phyloP scores from a whole-genome alignment of 352 stramenopile species.

The Globisporangium uncinulatum region DNA sequence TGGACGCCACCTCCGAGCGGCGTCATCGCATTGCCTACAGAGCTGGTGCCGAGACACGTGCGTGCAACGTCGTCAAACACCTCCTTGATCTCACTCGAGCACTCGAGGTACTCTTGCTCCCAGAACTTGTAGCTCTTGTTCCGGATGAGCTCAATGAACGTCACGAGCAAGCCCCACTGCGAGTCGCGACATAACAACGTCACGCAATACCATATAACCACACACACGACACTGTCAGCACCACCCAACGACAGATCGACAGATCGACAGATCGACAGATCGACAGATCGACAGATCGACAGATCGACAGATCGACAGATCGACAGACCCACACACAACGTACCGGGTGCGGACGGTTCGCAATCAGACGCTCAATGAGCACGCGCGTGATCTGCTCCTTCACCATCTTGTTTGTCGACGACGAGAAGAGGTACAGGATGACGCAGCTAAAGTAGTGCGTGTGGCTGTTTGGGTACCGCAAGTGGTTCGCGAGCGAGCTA shows the following conservation, averaged over 20 bases:
- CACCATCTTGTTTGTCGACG: conserved; percentile 94
- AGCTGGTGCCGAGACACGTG: conserved; percentile 84
- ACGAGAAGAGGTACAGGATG: conserved; percentile 98
- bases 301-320: neutral
- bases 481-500: conserved; percentile 98
- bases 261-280: neutral
- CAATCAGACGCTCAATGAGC: conserved; percentile 98
- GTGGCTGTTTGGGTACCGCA: conserved; percentile 98
- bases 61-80: conserved; percentile 98
- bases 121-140: conserved; percentile 99
- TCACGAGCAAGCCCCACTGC: conserved; percentile 95
- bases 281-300: neutral
- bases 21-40: conserved; percentile 20
- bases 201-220: conserved; percentile 2
- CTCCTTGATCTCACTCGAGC: conserved; percentile 98
- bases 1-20: conserved; percentile 4
- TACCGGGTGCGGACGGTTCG: conserved; percentile 96
- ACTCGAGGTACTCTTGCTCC: conserved; percentile 98
- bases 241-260: neutral
- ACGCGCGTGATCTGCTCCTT: conserved; percentile 98
- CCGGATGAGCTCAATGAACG: conserved; percentile 99
- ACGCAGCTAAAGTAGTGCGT: conserved; percentile 99
- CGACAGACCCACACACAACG: conserved; percentile 5
- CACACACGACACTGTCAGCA: conserved; percentile 5
- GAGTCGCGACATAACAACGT: neutral